Evolutionary conservation across 495 filamentous ascomycete genomes (phyloP).

Genomic region (Annulohypoxylon maeteangense): DNA sequence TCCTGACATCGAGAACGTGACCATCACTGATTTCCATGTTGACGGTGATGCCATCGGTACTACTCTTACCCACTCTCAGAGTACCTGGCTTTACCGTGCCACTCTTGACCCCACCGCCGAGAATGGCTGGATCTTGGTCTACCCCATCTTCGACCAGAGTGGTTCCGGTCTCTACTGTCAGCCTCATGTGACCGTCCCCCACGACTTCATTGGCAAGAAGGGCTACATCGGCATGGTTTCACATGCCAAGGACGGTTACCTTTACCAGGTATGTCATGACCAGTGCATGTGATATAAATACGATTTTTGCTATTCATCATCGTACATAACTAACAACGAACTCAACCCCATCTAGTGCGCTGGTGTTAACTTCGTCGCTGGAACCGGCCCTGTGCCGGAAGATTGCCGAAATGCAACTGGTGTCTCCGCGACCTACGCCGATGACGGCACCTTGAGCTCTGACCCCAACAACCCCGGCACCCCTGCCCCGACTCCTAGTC

Average conservation of each 20-base stretch:
- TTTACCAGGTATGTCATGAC: constrained; percentile 60
- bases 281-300: not conserved
- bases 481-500: constrained; percentile 1
- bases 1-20: constrained; percentile 49
- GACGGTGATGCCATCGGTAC: constrained; percentile 57
- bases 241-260: constrained; percentile 57
- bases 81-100: constrained; percentile 62
- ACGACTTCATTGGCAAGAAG: constrained; percentile 59
- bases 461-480: constrained; percentile 35
- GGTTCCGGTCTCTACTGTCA: constrained; percentile 59
- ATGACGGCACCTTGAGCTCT: constrained; percentile 49
- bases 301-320: too few relatives aligned
- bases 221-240: constrained; percentile 58
- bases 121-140: constrained; percentile 62
- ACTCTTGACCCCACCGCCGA: constrained; percentile 55
- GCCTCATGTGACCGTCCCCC: constrained; percentile 51
- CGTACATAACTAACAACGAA: not conserved
- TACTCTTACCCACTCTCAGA: constrained; percentile 55
- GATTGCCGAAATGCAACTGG: constrained; percentile 58
- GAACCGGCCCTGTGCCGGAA: constrained; percentile 37
- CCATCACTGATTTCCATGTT: constrained; percentile 61
- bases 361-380: constrained; percentile 62
- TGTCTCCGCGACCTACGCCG: constrained; percentile 49
- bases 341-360: constrained; percentile 53
- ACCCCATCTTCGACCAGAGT: constrained; percentile 57